Evolutionary conservation across 768 basidiomycete genomes (phyloP), one percentile per base, ranked within the genome.

Genomic region (Termitomyces sp.): DNA sequence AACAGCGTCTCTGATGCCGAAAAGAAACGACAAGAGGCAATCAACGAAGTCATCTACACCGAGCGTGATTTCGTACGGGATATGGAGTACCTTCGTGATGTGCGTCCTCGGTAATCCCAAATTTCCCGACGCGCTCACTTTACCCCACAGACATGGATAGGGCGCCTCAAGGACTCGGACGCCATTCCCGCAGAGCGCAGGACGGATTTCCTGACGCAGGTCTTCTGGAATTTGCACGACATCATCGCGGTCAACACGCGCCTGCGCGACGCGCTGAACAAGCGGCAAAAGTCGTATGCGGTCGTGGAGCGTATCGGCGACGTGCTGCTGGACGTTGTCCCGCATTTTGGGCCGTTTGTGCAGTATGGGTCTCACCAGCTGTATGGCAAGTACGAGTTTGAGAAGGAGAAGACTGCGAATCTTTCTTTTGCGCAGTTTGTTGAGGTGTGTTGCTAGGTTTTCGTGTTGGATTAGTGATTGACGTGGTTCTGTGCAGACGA

Each of bases 311-410:
- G 84, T 55, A 89, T 99, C 55, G 93, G 93, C 0, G 97, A 99
- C 72, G 85, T 98, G 58, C 81, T 98, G 26, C 74, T 93, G 45
- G 95, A 98, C 33, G 76, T 82, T 22, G 91, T 95, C 2, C 91
- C 92, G 0, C 82, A 89, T 68, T 97, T 99, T 65, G 83, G 79
- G 10, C 97, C 97, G 1, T 99, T 98, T 67, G 95, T 98, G 48
- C 85, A 85, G 34, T 99, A 98, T 67, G 97, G 96, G 44, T 87
- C 94, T 9, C 96, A 98, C 69, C 97, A 99, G 72, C 76, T 98
- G 56, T 98, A 96, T 68, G 97, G 97, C 13, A 99, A 98, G 73
- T 98, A 93, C 70, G 95, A 98, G 74, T 98, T 99, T 71, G 97
- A 99, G 78, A 96, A 93, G 80, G 97, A 98, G 80, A 98, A 98